Percentiles rank a stretch among this genome's conserved stretches.
Conservation (phyloP, 2,329 filamentous ascomycete species). For the Diaporthe destruens region DNA sequence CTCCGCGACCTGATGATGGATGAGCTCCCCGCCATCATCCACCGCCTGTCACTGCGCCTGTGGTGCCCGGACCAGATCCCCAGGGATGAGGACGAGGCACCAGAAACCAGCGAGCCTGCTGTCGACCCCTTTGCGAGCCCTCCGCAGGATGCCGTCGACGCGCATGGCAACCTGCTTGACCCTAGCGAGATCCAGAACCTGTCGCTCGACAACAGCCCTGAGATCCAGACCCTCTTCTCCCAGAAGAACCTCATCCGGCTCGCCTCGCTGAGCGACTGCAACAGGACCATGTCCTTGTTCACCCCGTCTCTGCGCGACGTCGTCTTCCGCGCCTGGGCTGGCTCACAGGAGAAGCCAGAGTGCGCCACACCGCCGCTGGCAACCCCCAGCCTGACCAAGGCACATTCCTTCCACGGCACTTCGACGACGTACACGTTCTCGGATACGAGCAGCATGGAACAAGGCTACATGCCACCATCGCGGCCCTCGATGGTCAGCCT, state of each 20-base stretch:
- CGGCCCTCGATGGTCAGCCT: constrained; percentile 75
- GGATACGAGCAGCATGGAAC: constrained; percentile 74
- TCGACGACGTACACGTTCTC: constrained; percentile 80
- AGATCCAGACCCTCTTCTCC: constrained; percentile 91
- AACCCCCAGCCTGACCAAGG: constrained; percentile 70
- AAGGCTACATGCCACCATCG: constrained; percentile 71
- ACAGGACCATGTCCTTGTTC: constrained; percentile 90
- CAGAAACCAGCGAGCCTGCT: constrained; percentile 67
- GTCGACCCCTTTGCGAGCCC: constrained; percentile 86
- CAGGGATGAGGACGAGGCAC: constrained; percentile 71
- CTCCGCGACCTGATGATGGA: constrained; percentile 97
- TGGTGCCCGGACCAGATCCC: constrained; percentile 90
- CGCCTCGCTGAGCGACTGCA: constrained; percentile 85
- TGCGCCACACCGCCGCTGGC: constrained; percentile 60
- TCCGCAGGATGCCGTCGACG: constrained; percentile 85
- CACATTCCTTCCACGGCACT: constrained; percentile 71
- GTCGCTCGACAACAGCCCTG: constrained; percentile 81
- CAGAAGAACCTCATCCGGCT: constrained; percentile 92
- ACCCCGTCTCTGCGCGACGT: constrained; percentile 91
- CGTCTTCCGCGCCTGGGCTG: constrained; percentile 93
- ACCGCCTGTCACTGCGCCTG: constrained; percentile 86
- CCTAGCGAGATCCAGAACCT: constrained; percentile 81
- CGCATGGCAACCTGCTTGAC: constrained; percentile 81
- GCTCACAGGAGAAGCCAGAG: constrained; percentile 78
- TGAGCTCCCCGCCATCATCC: constrained; percentile 95